These are phyloP conservation scores for Auxenochlorella protothecoides DNA, from an alignment of 139 green algal genomes.

Conservation along the genomic window DNA sequence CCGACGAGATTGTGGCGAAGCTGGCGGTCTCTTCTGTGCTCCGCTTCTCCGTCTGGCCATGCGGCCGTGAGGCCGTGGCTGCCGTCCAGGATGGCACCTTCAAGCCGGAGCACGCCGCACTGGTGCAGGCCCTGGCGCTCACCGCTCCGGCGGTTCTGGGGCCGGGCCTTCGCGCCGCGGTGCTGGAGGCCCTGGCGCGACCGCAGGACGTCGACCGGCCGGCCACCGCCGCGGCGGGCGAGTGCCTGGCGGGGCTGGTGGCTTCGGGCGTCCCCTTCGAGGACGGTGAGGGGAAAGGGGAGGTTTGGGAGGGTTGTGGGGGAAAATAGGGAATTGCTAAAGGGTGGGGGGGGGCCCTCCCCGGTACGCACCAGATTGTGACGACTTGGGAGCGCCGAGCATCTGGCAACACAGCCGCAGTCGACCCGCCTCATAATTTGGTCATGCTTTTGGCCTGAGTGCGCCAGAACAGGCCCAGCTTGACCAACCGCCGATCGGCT, in stretches of 20 bases:
- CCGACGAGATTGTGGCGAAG: too few relatives aligned
- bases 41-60: slow-evolving; percentile 10
- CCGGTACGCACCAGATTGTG: background rate
- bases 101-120: slow-evolving; percentile 32
- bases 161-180: slow-evolving; percentile 1
- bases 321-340: background rate
- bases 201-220: slow-evolving; percentile 25
- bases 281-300: too few relatives aligned
- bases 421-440: too few relatives aligned
- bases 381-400: background rate
- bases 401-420: too few relatives aligned
- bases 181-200: slow-evolving; percentile 13
- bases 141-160: slow-evolving; percentile 15
- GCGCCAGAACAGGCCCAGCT: too few relatives aligned
- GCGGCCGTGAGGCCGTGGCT: slow-evolving; percentile 10
- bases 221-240: slow-evolving; percentile 31
- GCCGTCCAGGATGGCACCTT: slow-evolving; percentile 41
- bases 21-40: background rate
- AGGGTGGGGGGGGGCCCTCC: background rate
- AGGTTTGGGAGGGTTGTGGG: background rate
- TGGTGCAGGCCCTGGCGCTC: slow-evolving; percentile 20
- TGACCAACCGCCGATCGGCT: background rate
- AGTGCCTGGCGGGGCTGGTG: slow-evolving; percentile 51
- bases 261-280: slow-evolving; percentile 6
- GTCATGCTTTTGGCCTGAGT: too few relatives aligned